These are phyloP conservation scores for Sarcocystis neurona DNA, from an alignment of 169 alveolate species.

Conservation along the genomic window DNA sequence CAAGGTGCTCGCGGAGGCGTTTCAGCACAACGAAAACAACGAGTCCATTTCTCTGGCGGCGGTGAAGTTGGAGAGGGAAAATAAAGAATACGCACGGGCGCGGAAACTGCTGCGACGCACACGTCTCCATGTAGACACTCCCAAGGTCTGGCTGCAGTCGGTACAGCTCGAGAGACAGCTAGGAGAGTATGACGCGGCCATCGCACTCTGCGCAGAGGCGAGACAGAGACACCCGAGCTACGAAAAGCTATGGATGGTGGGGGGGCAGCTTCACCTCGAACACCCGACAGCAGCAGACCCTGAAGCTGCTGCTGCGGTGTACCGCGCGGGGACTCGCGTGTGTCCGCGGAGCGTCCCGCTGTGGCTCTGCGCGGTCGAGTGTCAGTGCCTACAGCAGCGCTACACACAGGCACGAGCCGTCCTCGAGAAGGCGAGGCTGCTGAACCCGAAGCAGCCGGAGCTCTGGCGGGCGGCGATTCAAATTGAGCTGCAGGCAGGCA, in stretches of 20 bases:
- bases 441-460: constrained; percentile 83
- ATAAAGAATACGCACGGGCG: constrained; percentile 91
- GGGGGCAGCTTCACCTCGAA: constrained; percentile 87
- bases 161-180: constrained; percentile 90
- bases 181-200: constrained; percentile 77
- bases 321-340: constrained; percentile 58
- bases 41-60: constrained; percentile 89
- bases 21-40: constrained; percentile 81
- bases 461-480: constrained; percentile 91
- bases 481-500: constrained; percentile 89
- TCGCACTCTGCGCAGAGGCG: constrained; percentile 78
- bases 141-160: constrained; percentile 89
- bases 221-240: constrained; percentile 80
- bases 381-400: constrained; percentile 75
- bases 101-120: constrained; percentile 90
- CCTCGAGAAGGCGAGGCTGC: constrained; percentile 90
- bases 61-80: constrained; percentile 90
- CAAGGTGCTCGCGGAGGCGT: constrained; percentile 86
- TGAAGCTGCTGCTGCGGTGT: constrained; percentile 61
- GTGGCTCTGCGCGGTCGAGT: constrained; percentile 89
- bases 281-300: constrained; percentile 51
- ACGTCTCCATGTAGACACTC: constrained; percentile 81
- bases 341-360: constrained; percentile 75
- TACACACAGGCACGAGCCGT: constrained; percentile 89
- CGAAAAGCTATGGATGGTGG: constrained; percentile 90